Base-by-base conservation (phyloP, 306 rosid species). In the Pterocarpus santalinus region DNA sequence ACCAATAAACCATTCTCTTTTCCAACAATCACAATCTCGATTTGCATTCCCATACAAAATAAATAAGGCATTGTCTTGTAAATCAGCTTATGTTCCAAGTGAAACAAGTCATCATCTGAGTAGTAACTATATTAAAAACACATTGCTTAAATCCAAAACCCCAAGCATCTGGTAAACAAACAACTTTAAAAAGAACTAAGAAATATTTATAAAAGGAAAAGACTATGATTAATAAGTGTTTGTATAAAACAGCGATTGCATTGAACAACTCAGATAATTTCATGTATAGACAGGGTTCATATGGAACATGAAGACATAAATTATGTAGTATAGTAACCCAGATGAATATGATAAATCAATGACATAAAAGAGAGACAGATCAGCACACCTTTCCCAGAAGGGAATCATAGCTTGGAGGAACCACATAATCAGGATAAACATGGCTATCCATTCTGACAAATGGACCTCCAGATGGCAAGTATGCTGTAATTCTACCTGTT, bases 371-470 rank as follows among this genome's bases (percentile, higher is more conserved):
- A 74, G 43, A 41, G 17, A 77, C 33, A 68, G 3, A 7, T 43
- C 47, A 49, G 74, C 7, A 17, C 63, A 86, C 97, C 95, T 92
- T 92, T 84, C 98, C 99, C 55, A 95, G 99, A 82, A 95, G 99
- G 79, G 99, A 95, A 76, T 93, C 99, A 69, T 95, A 95, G 90
- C 92, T 93, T 44, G 99, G 98, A 81, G 99, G 99, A 86, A 95
- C 99, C 39, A 95, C 98, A 68, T 95, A 95, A 91, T 88, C 97
- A 77, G 98, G 94, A 84, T 95, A 93, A 74, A 95, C 88, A 85
- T 95, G 98, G 81, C 99, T 95, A 85, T 95, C 99, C 99, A 95
- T 95, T 87, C 99, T 89, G 57, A 95, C 99, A 88, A 95, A 95
- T 73, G 99, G 99, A 30, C 99, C 99, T 75, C 99, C 98, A 62